These are phyloP conservation scores for Meyerozyma athensensis DNA, from an alignment of 1,139 yeast species.

Conservation along the genomic window DNA sequence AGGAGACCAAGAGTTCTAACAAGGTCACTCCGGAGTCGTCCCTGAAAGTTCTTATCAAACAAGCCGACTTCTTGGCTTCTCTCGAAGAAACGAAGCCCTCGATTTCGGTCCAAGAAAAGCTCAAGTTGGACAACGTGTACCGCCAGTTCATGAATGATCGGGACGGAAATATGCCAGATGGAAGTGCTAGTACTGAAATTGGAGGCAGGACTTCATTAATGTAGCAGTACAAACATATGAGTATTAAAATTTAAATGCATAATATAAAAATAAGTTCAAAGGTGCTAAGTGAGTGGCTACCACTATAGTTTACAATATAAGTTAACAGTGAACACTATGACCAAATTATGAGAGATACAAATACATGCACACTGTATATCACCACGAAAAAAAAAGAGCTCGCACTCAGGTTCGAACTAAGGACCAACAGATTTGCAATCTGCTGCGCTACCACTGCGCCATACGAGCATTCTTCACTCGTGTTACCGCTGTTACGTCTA, in stretches of 20 bases:
- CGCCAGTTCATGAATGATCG: conserved; percentile 70
- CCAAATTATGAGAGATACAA: too few species aligned
- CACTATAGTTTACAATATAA: too few species aligned
- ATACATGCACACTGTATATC: too few species aligned
- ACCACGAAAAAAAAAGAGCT: conserved; percentile 46
- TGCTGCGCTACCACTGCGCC: conserved; percentile 94
- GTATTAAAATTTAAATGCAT: background rate
- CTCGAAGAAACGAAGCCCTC: conserved; percentile 80
- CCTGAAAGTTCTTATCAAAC: conserved; percentile 36
- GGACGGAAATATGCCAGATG: conserved; percentile 88
- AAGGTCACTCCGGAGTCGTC: conserved; percentile 9
- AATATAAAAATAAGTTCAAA: background rate
- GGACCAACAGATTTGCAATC: conserved; percentile 91
- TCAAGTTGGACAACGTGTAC: conserved; percentile 62
- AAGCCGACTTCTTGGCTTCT: conserved; percentile 58
- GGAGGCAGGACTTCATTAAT: conserved; percentile 81
- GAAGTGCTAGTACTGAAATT: conserved; percentile 72
- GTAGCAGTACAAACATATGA: conserved; percentile 37
- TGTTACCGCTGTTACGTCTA: too few species aligned
- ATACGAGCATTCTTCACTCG: conserved; percentile 43
- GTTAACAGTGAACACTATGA: too few species aligned
- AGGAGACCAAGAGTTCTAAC: conserved; percentile 5
- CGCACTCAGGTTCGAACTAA: conserved; percentile 81
- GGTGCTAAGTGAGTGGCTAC: too few species aligned
- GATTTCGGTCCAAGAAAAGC: conserved; percentile 67